Evolutionary conservation across 129 eudicot species (phyloP).

Genomic region (Pittosporum tobira): DNA sequence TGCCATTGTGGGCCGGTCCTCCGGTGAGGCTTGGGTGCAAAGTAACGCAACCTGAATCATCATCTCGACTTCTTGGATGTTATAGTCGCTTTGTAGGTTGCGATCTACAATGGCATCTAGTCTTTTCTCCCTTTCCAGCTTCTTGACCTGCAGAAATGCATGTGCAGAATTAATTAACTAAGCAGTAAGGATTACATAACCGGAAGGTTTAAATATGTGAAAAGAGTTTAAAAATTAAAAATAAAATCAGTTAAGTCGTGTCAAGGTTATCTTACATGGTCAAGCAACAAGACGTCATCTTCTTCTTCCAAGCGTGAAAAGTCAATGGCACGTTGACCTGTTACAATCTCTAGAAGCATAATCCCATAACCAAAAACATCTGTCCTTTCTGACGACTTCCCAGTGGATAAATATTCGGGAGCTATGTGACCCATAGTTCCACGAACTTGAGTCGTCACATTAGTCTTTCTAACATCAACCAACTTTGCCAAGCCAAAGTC

Average conservation of each 20-base stretch:
- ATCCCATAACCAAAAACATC: constrained; percentile 86
- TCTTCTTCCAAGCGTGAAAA: constrained; percentile 83
- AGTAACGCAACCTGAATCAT: constrained; percentile 73
- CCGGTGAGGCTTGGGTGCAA: constrained; percentile 71
- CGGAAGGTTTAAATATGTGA: neutral
- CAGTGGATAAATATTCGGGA: constrained; percentile 73
- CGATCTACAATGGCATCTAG: constrained; percentile 76
- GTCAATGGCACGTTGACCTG: constrained; percentile 81
- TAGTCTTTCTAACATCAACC: constrained; percentile 75
- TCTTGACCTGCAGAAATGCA: constrained; percentile 51
- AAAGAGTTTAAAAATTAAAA: neutral
- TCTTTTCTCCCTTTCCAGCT: constrained; percentile 74
- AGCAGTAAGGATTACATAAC: neutral
- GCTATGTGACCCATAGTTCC: constrained; percentile 88
- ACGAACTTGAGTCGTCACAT: constrained; percentile 78
- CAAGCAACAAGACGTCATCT: constrained; percentile 81
- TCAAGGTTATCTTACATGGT: constrained; percentile 51
- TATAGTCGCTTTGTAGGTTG: constrained; percentile 45
- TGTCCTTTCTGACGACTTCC: constrained; percentile 79
- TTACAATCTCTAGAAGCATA: constrained; percentile 73
- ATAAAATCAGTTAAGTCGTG: too few relatives aligned
- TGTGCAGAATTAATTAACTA: neutral
- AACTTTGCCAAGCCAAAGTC: constrained; percentile 75
- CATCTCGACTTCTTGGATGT: constrained; percentile 73
- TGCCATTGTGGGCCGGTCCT: constrained; percentile 87